Evolutionary conservation across 371 early-diverging fungal species (phyloP).

Genomic region (Choanephora cucurbitarum): DNA sequence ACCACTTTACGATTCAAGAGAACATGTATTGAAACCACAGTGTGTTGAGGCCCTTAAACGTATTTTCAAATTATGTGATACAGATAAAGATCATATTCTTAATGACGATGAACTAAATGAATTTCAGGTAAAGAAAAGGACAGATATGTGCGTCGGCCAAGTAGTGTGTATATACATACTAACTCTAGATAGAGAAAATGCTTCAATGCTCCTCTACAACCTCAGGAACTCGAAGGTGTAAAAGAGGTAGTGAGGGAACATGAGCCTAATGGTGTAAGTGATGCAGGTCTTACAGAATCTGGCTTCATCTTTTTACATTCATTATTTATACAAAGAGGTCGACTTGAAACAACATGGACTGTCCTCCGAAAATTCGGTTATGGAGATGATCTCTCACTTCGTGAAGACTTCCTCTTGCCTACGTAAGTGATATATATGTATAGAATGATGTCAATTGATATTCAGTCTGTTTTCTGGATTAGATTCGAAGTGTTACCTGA

Average conservation of each 20-base stretch:
- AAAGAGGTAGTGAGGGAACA: conserved; percentile 90
- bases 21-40: conserved; percentile 89
- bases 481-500: conserved; percentile 88
- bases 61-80: conserved; percentile 93
- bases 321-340: conserved; percentile 94
- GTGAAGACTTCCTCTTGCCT: conserved; percentile 89
- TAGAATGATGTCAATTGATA: too few species aligned
- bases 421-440: conserved; percentile 46
- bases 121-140: conserved; percentile 92
- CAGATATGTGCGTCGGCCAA: too few species aligned
- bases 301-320: conserved; percentile 93
- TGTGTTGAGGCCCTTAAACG: conserved; percentile 89
- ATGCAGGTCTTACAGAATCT: conserved; percentile 80
- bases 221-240: conserved; percentile 93
- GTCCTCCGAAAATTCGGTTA: conserved; percentile 95
- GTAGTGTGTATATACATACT: too few species aligned
- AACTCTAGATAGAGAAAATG: conserved; percentile 75
- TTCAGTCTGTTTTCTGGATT: too few species aligned
- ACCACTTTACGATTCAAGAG: conserved; percentile 92
- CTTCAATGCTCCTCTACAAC: conserved; percentile 91
- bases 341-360: conserved; percentile 97
- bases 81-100: conserved; percentile 88
- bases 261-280: conserved; percentile 84
- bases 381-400: conserved; percentile 86
- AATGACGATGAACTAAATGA: conserved; percentile 94